Percentiles rank a stretch among this genome's conserved stretches.
These are phyloP conservation scores for Scolecobasidium constrictum DNA, from an alignment of 2,329 filamentous ascomycete species.

Conservation along the genomic window DNA sequence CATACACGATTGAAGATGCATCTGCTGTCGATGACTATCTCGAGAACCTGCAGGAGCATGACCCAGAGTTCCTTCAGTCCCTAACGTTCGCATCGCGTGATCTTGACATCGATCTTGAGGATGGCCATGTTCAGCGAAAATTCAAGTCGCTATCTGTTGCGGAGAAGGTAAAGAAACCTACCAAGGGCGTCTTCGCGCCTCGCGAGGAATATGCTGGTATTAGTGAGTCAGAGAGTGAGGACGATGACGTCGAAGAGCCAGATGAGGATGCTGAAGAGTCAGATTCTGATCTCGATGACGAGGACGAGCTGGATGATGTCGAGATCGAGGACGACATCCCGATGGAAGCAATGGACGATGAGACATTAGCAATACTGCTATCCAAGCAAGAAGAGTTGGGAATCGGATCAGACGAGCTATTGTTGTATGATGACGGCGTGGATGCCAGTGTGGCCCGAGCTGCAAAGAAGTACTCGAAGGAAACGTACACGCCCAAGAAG, in stretches of 20 bases:
- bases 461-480: conserved; percentile 20
- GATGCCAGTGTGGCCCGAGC: conserved; percentile 17
- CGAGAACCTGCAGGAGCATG: conserved; percentile 1
- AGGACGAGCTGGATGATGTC: conserved; percentile 28
- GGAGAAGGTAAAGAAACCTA: neutral
- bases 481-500: conserved; percentile 11
- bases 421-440: conserved; percentile 42
- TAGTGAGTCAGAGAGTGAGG: neutral
- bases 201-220: too few relatives aligned
- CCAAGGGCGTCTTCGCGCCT: neutral
- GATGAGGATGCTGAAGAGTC: conserved; percentile 14
- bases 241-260: neutral
- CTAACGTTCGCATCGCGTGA: neutral
- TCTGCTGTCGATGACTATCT: neutral
- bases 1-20: conserved; percentile 1
- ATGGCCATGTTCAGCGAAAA: neutral
- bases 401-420: conserved; percentile 45
- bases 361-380: conserved; percentile 49
- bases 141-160: neutral
- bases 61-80: neutral
- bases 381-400: conserved; percentile 55
- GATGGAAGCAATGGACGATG: conserved; percentile 41
- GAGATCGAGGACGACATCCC: conserved; percentile 26
- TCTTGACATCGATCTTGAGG: neutral
- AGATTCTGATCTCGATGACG: conserved; percentile 24